Base-by-base conservation (phyloP, 2,329 filamentous ascomycete species). In the Erysiphe pisi region DNA sequence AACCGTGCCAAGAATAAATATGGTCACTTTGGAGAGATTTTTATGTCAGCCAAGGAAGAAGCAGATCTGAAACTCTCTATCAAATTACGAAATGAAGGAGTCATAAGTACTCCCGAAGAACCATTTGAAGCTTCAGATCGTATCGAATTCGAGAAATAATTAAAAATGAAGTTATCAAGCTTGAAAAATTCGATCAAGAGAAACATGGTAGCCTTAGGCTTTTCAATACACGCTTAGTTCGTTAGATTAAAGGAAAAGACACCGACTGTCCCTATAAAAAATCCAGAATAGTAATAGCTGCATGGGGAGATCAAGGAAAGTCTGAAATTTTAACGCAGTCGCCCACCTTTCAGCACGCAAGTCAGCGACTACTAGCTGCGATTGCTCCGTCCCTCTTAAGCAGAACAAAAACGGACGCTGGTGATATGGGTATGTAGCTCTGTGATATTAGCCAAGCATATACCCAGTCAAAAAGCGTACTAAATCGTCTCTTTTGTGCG, bases 1-100 rank as follows among this genome's bases (percentile, higher is more conserved):
- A 78, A 68, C 70, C 28, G 7, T 77, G 63, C 47, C 71, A 78
- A 14, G 75, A 77, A 25, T 36, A 9, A 49, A 49, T 49, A 11
- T 49, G 9, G 9, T 11, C 20, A 49, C 47, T 20, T 49, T 9
- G 9, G 11, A 49, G 47, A 49, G 47, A 49, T 11, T 49, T 49
- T 11, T 20, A 9, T 49, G 9, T 49, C 47, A 49, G 47, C 14
- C 22, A 61, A 61, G n/a, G 56, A 61, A 7, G n/a, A 16, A n/a
- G 12, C 8, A n/a, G 56, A 61, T 61, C 12, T 14, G 14, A 22
- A 61, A n/a, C 16, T 75, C 7, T 25, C 71, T 31, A 36, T 52
- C 43, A 25, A 58, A 16, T 40, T 75, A 20, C 20, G 71, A 36
- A 56, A 18, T 9, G 47, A 75, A 31, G 71, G 45, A 31, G 28